These are phyloP conservation scores for Catunica adiposa DNA, from an alignment of 2,329 filamentous ascomycete genomes.

Conservation along the genomic window DNA sequence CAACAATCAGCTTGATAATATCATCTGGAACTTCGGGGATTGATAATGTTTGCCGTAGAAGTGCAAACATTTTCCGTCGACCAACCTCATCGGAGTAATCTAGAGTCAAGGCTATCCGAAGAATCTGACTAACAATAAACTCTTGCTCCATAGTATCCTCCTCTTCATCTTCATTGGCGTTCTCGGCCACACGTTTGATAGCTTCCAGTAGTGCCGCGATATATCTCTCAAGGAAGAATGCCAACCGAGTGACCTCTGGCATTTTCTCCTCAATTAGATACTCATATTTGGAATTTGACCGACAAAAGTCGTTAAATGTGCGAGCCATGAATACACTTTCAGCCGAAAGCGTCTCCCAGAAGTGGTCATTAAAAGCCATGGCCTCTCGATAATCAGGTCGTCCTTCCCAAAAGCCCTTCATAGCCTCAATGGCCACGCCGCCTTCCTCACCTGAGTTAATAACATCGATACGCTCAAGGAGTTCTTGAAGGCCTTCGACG, in stretches of 20 bases:
- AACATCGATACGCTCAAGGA: slow-evolving; percentile 86
- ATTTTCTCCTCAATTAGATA: slow-evolving; percentile 75
- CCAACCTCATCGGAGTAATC: slow-evolving; percentile 98
- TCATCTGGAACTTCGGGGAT: slow-evolving; percentile 82
- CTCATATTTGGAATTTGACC: slow-evolving; percentile 55
- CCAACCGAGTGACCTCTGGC: slow-evolving; percentile 82
- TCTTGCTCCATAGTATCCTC: slow-evolving; percentile 81
- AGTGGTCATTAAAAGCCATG: slow-evolving; percentile 53
- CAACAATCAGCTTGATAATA: slow-evolving; percentile 72
- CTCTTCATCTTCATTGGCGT: slow-evolving; percentile 48
- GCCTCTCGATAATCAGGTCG: slow-evolving; percentile 66
- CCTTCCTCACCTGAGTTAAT: slow-evolving; percentile 79
- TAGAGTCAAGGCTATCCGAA: slow-evolving; percentile 78
- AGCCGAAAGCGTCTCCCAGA: slow-evolving; percentile 66
- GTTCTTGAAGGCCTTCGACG: slow-evolving; percentile 70
- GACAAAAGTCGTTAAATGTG: slow-evolving; percentile 89
- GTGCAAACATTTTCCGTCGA: slow-evolving; percentile 83
- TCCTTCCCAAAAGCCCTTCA: slow-evolving; percentile 92
- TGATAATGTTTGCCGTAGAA: slow-evolving; percentile 72
- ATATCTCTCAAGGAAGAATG: slow-evolving; percentile 72
- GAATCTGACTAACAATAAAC: slow-evolving; percentile 87
- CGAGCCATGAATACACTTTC: slow-evolving; percentile 82
- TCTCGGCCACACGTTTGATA: slow-evolving; percentile 39
- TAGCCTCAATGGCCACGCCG: slow-evolving; percentile 81
- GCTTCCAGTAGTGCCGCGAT: slow-evolving; percentile 51